Conservation (phyloP, 768 basidiomycete genomes). For the Amanita muscaria region DNA sequence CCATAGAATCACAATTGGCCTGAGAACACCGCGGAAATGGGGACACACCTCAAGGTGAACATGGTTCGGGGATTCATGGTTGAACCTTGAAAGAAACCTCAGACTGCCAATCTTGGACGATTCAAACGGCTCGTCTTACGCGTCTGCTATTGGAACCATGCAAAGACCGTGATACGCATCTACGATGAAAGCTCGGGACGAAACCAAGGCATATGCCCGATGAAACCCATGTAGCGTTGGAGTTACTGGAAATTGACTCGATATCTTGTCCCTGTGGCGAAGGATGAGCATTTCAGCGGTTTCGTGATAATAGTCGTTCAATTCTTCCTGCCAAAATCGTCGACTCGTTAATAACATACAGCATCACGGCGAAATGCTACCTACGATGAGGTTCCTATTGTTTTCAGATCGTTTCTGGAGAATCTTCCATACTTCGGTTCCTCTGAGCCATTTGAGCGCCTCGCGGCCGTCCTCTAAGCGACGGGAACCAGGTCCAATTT, state of each 20-base stretch:
- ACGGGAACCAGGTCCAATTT: background rate
- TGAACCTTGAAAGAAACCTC: constrained; percentile 43
- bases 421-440: constrained; percentile 31
- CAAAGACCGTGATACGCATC: constrained; percentile 74
- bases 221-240: constrained; percentile 35
- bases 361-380: constrained; percentile 4
- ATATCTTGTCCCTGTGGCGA: constrained; percentile 11
- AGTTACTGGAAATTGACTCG: constrained; percentile 3
- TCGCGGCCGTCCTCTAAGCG: constrained; percentile 20
- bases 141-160: constrained; percentile 82
- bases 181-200: constrained; percentile 75
- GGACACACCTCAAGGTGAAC: constrained; percentile 64
- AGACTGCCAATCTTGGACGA: constrained; percentile 8
- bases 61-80: constrained; percentile 60
- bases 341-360: constrained; percentile 2
- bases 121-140: constrained; percentile 35
- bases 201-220: constrained; percentile 56
- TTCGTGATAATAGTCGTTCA: constrained; percentile 27
- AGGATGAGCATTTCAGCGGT: constrained; percentile 26
- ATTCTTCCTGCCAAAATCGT: constrained; percentile 21
- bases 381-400: constrained; percentile 17
- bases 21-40: background rate
- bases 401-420: constrained; percentile 14
- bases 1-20: background rate
- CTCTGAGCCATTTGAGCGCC: constrained; percentile 30